A percentile compares a stretch with the other conserved stretches of the same genome.
Conservation (phyloP, 2,329 filamentous ascomycete species). For the Emericellopsis cladophorae region DNA sequence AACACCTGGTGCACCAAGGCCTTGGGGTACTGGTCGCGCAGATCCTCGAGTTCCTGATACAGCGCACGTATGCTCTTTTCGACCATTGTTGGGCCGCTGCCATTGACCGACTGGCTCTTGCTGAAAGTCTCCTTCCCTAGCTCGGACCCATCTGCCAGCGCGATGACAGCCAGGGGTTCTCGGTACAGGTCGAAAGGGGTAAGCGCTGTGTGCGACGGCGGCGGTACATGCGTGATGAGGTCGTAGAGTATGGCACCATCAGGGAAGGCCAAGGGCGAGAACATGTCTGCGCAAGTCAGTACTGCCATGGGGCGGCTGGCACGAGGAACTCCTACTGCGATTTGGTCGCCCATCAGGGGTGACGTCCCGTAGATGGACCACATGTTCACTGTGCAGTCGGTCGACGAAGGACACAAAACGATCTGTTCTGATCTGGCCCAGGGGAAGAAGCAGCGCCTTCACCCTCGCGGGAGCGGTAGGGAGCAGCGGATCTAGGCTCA, state of each 20-base stretch:
- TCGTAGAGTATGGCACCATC: conserved; percentile 81
- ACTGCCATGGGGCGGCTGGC: neutral
- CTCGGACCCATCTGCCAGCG: conserved; percentile 71
- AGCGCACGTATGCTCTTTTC: conserved; percentile 47
- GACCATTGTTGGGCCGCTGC: conserved; percentile 32
- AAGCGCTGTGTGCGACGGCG: conserved; percentile 66
- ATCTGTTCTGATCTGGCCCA: conserved; percentile 73
- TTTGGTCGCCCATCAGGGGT: conserved; percentile 75
- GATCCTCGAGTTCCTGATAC: conserved; percentile 55
- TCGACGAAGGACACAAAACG: conserved; percentile 70
- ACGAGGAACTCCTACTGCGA: conserved; percentile 49
- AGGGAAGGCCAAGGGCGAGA: conserved; percentile 81
- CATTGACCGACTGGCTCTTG: conserved; percentile 40
- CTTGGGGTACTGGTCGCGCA: conserved; percentile 62
- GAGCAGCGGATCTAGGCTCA: conserved; percentile 81
- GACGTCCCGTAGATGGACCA: conserved; percentile 76
- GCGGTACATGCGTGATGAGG: conserved; percentile 65
- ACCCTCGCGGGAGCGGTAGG: conserved; percentile 87
- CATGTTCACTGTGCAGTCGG: conserved; percentile 65
- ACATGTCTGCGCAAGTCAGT: conserved; percentile 55
- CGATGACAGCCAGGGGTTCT: conserved; percentile 72
- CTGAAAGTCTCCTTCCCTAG: conserved; percentile 40
- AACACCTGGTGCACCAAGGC: conserved; percentile 68
- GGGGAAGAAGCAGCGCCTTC: conserved; percentile 73
- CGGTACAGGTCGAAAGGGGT: conserved; percentile 86